A percentile compares a stretch with the other conserved stretches of the same genome.
Evolutionary conservation across 768 basidiomycete genomes (phyloP).

Genomic region (Serendipita sp.): DNA sequence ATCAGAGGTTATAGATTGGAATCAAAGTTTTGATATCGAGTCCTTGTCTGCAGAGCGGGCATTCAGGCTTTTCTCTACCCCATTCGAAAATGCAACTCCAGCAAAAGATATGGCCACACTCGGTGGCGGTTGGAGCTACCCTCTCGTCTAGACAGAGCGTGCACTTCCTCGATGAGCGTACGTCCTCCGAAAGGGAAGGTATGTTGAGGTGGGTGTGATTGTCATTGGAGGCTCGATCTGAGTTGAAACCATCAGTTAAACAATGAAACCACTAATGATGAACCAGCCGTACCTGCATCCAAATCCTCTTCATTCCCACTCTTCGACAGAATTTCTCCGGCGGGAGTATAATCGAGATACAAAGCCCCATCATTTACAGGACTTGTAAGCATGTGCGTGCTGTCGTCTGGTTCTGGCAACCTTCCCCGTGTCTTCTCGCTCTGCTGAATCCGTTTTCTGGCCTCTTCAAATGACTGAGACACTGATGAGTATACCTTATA

Average conservation of each 20-base stretch:
- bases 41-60: conserved; percentile 70
- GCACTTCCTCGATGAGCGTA: conserved; percentile 49
- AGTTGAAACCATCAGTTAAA: not conserved
- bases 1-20: conserved; percentile 69
- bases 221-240: conserved; percentile 38
- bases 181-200: conserved; percentile 30
- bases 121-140: conserved; percentile 65
- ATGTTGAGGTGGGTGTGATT: conserved; percentile 50
- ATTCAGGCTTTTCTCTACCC: conserved; percentile 84
- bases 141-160: conserved; percentile 76
- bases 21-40: conserved; percentile 50
- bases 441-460: not conserved
- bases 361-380: not conserved
- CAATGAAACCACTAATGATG: not conserved
- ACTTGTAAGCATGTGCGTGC: not conserved
- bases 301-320: not conserved
- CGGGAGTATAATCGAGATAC: not conserved
- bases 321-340: not conserved
- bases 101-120: conserved; percentile 81
- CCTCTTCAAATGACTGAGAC: not conserved
- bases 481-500: not conserved
- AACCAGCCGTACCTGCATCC: not conserved
- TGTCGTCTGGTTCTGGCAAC: not conserved
- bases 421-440: conserved; percentile 1
- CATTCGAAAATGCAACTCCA: conserved; percentile 82